Base-by-base conservation (phyloP, 2,329 filamentous ascomycete species). In the Teratosphaeria epicoccoides region DNA sequence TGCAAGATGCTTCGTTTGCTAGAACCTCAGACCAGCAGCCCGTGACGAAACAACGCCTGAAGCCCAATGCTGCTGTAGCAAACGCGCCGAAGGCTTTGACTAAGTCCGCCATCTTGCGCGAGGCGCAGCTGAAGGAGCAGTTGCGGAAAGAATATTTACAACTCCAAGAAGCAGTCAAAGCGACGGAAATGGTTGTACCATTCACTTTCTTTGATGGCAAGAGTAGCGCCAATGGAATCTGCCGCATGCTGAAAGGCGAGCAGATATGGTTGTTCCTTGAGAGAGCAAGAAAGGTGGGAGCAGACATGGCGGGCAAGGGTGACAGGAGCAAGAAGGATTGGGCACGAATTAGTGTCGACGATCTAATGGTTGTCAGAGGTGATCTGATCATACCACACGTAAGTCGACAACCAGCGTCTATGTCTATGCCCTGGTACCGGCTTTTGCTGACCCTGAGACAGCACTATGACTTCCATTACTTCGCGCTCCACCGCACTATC, bases 381-480 rank as follows among this genome's bases (percentile, higher is more conserved):
- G 87, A 89, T 52, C 78, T 97, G 46, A 96, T 98, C 51, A 82
- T 98, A 61, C 91, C 93, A 53, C 93, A 95, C 76, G 90, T 95
- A 73, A 76, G 86, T 81, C 24, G 20, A 23, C 46, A 17, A 29
- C 9, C 23, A 23, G 12, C 37, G 12, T 43, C 26, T 17, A 28
- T 26, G 4, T 28, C 26, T 26, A 33, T 43, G 26, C n/a, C n/a
- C 6, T 11, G 25, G 12, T 17, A 14, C 23, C 29, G 33, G 43
- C 25, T 22, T 14, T 33, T 46, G 43, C 57, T 67, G 52, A 67
- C 49, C 2, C 22, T 40, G 23, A 33, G 23, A 40, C 65, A 97
- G 88, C 93, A 98, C 70, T 96, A 94, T 66, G 91, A 97, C 59
- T 89, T 98, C 67, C 93, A 97, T 68, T 93, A 91, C 71, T 97